Evolutionary conservation across 208 protist species (phyloP).

Genomic region (Trypanosoma conorhini): DNA sequence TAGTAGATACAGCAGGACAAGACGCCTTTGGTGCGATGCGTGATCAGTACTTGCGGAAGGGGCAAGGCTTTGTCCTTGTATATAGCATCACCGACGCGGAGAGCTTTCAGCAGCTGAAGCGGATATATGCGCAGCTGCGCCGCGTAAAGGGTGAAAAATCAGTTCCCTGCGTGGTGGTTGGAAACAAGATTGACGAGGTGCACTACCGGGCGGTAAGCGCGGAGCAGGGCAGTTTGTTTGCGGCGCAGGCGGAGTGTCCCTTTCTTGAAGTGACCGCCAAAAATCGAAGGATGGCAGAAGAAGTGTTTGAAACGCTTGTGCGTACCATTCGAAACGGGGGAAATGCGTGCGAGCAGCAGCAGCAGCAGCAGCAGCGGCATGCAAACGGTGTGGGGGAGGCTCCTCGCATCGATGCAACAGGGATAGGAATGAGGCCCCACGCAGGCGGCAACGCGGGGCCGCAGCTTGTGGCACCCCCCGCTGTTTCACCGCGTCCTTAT

Average conservation of each 20-base stretch:
- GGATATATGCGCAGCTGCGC: conserved; percentile 37
- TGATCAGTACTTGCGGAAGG: conserved; percentile 48
- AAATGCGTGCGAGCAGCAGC: background rate
- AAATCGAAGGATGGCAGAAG: conserved; percentile 37
- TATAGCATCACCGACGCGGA: conserved; percentile 75
- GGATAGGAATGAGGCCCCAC: background rate
- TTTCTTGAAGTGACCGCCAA: conserved; percentile 82
- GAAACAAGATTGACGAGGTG: conserved; percentile 61
- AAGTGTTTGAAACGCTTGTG: conserved; percentile 52
- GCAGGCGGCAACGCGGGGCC: too few relatives aligned
- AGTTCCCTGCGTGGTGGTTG: conserved; percentile 53
- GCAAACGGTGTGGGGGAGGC: background rate
- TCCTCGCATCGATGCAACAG: background rate
- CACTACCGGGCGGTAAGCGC: conserved; percentile 40
- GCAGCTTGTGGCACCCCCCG: background rate
- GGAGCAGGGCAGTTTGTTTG: conserved; percentile 44
- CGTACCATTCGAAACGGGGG: conserved; percentile 34
- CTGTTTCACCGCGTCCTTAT: background rate
- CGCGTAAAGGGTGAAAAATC: conserved; percentile 10
- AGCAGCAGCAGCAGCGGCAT: too few relatives aligned
- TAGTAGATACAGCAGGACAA: conserved; percentile 93
- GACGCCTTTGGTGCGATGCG: conserved; percentile 88
- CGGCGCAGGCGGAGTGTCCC: conserved; percentile 34
- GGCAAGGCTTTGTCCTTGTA: conserved; percentile 59
- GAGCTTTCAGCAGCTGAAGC: conserved; percentile 61